Conservation (phyloP, 2,329 filamentous ascomycete genomes). For the Ascochyta rabiei region DNA sequence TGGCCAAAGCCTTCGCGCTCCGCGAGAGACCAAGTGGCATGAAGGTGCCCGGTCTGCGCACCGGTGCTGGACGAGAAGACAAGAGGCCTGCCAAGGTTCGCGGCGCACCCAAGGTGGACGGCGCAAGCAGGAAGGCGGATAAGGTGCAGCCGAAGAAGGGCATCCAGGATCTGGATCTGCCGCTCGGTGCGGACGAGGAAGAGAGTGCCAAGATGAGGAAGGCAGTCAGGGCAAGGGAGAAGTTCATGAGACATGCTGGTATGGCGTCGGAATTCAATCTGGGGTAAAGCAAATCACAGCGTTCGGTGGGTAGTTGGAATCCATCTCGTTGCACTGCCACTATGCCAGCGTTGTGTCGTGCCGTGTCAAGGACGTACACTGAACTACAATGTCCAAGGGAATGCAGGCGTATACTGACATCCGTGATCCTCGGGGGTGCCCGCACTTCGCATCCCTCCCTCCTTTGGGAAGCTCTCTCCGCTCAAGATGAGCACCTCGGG, state of each 20-base stretch:
- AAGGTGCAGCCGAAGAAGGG: constrained; percentile 24
- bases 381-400: too few species aligned
- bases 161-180: constrained; percentile 36
- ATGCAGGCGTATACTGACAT: too few species aligned
- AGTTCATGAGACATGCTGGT: constrained; percentile 57
- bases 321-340: too few species aligned
- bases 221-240: constrained; percentile 55
- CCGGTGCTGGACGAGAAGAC: constrained; percentile 47
- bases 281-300: constrained; percentile 51
- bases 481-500: neutral
- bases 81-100: constrained; percentile 50
- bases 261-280: constrained; percentile 72
- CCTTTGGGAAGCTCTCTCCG: neutral
- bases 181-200: constrained; percentile 57
- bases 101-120: constrained; percentile 43
- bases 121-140: constrained; percentile 47
- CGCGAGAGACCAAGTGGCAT: constrained; percentile 89
- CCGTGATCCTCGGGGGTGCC: neutral
- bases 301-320: too few species aligned
- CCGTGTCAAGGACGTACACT: too few species aligned
- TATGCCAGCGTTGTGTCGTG: too few species aligned
- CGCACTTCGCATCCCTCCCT: neutral
- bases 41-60: constrained; percentile 57
- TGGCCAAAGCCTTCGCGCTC: constrained; percentile 91
- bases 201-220: constrained; percentile 68